Percentiles rank a stretch among this genome's conserved stretches.
These are phyloP conservation scores for Pseudisothecium myosuroides DNA, from an alignment of 225 moss, liverwort and hornwort genomes.

Conservation along the genomic window DNA sequence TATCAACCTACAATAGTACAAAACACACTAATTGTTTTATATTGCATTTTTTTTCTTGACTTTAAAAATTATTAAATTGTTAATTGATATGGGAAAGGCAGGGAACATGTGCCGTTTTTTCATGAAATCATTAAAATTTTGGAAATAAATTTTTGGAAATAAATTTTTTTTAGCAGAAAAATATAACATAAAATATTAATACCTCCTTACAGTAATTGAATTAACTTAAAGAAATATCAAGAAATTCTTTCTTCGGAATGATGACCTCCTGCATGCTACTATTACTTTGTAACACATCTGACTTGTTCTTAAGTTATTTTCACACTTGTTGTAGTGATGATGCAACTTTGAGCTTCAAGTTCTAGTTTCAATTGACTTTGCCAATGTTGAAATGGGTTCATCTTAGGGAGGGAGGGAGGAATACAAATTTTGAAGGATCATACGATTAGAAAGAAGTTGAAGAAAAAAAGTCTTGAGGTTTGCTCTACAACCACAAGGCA, in stretches of 20 bases:
- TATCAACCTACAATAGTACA: not conserved
- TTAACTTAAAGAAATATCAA: not conserved
- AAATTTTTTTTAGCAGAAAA: not conserved
- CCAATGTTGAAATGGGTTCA: no score
- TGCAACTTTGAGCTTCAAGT: no score
- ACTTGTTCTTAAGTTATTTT: no score
- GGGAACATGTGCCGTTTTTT: not conserved
- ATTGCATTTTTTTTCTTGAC: no score
- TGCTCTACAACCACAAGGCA: rapidly evolving
- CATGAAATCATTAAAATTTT: not conserved
- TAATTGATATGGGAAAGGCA: not conserved
- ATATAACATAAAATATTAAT: not conserved
- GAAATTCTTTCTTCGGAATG: not conserved
- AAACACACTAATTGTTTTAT: no score
- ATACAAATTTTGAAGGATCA: not conserved
- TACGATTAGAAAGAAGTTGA: not conserved
- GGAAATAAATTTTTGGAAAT: not conserved
- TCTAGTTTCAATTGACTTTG: no score
- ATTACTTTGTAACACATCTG: not conserved
- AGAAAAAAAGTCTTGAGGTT: not conserved
- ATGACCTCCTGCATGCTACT: not conserved
- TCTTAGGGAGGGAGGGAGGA: rapidly evolving
- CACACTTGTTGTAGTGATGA: no score
- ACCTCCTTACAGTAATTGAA: not conserved
- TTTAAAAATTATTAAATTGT: not conserved